Percentiles rank a stretch among this genome's conserved stretches.
Evolutionary conservation across 495 filamentous ascomycete species (phyloP).

Genomic region (Chaetomidium leptoderma): DNA sequence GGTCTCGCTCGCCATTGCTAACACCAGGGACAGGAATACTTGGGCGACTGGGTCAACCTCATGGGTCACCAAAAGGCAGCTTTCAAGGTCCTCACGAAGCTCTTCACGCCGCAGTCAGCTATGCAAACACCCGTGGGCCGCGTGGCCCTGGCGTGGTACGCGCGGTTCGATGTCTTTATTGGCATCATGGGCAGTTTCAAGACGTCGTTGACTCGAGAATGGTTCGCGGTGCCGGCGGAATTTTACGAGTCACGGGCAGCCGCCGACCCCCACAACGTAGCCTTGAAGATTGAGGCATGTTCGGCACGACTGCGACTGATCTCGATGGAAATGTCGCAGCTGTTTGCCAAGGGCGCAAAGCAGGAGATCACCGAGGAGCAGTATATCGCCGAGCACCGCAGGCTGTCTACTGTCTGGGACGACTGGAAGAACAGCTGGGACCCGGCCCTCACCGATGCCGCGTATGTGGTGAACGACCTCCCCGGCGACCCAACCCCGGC

Average conservation of each 20-base stretch:
- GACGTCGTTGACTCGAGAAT: conserved; percentile 69
- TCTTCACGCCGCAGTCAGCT: conserved; percentile 74
- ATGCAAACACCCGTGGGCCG: conserved; percentile 64
- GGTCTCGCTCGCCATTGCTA: conserved; percentile 13
- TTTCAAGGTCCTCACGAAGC: conserved; percentile 67
- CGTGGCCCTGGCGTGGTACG: conserved; percentile 79
- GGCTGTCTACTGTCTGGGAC: conserved; percentile 50
- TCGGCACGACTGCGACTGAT: conserved; percentile 66
- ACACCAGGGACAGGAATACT: conserved; percentile 72
- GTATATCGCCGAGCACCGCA: conserved; percentile 59
- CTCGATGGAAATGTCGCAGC: conserved; percentile 71
- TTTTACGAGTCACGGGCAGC: conserved; percentile 57
- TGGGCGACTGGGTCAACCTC: conserved; percentile 91
- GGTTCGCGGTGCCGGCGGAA: conserved; percentile 65
- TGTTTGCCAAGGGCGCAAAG: conserved; percentile 68
- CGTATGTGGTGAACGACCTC: conserved; percentile 57
- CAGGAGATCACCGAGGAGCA: conserved; percentile 58
- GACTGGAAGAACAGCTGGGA: conserved; percentile 57
- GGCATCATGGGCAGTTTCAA: conserved; percentile 77
- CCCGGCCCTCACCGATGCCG: conserved; percentile 52
- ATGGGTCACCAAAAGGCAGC: conserved; percentile 91
- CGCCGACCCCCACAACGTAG: conserved; percentile 58
- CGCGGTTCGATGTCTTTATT: conserved; percentile 80
- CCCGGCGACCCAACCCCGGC: conserved; percentile 45
- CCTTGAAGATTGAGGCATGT: conserved; percentile 60